Evolutionary conservation across 441 rosid genomes (phyloP).

Genomic region (Euphorbia corollata): DNA sequence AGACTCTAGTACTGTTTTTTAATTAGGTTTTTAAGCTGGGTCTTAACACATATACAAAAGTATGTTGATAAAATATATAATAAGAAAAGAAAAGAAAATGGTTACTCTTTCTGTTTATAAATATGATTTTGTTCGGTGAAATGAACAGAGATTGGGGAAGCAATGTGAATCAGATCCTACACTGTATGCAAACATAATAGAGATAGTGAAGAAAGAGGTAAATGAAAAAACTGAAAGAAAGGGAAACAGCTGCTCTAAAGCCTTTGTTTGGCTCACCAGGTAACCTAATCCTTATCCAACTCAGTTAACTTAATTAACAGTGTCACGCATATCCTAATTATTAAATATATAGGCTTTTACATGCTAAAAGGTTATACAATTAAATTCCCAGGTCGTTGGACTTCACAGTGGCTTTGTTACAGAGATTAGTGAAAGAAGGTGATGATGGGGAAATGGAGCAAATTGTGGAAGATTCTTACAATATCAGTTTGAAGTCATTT

Average conservation of each 20-base stretch:
- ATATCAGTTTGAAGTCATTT: too few relatives aligned
- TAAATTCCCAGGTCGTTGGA: conserved; percentile 62
- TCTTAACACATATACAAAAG: too few relatives aligned
- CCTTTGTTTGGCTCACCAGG: conserved; percentile 93
- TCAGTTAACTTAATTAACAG: not conserved
- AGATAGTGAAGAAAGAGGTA: conserved; percentile 64
- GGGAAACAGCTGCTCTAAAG: conserved; percentile 55
- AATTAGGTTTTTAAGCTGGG: too few relatives aligned
- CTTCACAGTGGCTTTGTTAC: conserved; percentile 48
- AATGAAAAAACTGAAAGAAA: conserved; percentile 48
- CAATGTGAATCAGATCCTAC: conserved; percentile 49
- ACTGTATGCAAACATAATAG: conserved; percentile 50
- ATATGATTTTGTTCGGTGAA: not conserved
- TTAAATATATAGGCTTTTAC: too few relatives aligned
- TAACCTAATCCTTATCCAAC: conserved; percentile 12
- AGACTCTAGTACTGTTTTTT: too few relatives aligned
- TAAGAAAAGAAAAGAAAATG: too few relatives aligned
- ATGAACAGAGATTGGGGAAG: conserved; percentile 55
- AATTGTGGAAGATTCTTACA: too few relatives aligned
- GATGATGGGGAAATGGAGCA: conserved; percentile 46
- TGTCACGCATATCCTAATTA: not conserved
- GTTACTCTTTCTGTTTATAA: too few relatives aligned
- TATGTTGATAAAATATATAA: too few relatives aligned
- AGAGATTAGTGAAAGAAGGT: conserved; percentile 43
- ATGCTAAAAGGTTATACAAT: too few relatives aligned